Percentiles rank a stretch among this genome's conserved stretches.
These are phyloP conservation scores for Exobasidium cylindrosporum DNA, from an alignment of 1,284 basidiomycete species.

Conservation along the genomic window DNA sequence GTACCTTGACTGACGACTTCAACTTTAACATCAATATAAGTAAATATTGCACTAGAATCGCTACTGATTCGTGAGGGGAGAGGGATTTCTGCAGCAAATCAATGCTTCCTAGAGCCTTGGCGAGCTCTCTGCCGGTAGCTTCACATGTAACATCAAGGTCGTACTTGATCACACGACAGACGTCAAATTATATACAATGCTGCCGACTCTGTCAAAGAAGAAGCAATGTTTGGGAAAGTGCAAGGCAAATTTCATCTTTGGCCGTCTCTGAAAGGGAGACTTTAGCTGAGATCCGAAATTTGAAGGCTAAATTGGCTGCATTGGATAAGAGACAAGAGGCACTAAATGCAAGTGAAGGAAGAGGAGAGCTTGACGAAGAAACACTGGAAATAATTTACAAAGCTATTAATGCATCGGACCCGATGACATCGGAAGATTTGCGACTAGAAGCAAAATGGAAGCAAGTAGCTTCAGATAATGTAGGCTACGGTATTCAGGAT, in stretches of 20 bases:
- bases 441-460: conserved; percentile 1
- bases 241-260: not conserved
- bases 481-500: no score
- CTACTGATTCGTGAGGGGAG: no score
- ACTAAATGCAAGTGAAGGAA: not conserved
- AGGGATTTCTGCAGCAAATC: no score
- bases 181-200: no score
- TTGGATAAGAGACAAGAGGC: not conserved
- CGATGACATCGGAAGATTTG: not conserved
- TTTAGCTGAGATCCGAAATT: not conserved
- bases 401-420: conserved; percentile 3
- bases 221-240: not conserved
- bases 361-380: not conserved
- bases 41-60: no score
- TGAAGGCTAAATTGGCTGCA: not conserved
- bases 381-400: conserved; percentile 5
- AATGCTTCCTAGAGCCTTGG: no score
- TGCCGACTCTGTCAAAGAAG: no score
- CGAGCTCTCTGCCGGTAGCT: no score
- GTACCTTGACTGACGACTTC: no score
- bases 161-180: no score
- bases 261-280: conserved; percentile 4
- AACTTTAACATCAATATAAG: no score
- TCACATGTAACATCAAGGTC: not conserved
- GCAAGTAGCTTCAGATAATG: not conserved